A percentile compares a stretch with the other conserved stretches of the same genome.
Evolutionary conservation across 1,139 yeast genomes (phyloP).

Genomic region (Meyerozyma guilliermondii): DNA sequence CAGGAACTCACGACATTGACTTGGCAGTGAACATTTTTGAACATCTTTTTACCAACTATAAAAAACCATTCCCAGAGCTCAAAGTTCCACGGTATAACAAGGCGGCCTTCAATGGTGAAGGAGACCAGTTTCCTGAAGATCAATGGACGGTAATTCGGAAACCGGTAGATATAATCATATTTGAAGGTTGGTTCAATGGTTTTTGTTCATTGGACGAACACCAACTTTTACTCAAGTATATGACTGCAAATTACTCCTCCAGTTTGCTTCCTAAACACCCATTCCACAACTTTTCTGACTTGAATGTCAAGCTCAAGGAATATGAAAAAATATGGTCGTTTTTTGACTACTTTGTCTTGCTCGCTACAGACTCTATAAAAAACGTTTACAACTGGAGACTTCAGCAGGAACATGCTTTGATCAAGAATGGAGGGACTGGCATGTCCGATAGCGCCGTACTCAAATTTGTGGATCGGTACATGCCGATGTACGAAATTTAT

Average conservation of each 20-base stretch:
- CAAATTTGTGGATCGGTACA: conserved; percentile 71
- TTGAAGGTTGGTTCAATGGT: conserved; percentile 97
- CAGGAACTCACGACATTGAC: conserved; percentile 84
- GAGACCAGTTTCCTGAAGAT: conserved; percentile 54
- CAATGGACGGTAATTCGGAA: conserved; percentile 33
- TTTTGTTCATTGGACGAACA: conserved; percentile 40
- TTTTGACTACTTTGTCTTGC: conserved; percentile 58
- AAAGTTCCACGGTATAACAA: conserved; percentile 75
- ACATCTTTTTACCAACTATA: conserved; percentile 11
- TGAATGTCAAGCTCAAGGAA: conserved; percentile 45
- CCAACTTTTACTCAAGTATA: conserved; percentile 18
- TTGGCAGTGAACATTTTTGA: conserved; percentile 26
- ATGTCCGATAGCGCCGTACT: conserved; percentile 72
- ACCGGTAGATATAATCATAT: conserved; percentile 58
- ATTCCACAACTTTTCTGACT: conserved; percentile 26
- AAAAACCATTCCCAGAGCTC: conserved; percentile 18
- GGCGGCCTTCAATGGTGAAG: conserved; percentile 65
- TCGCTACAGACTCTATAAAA: conserved; percentile 52
- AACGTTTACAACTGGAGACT: conserved; percentile 79
- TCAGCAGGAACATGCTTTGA: conserved; percentile 76
- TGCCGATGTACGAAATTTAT: conserved; percentile 79
- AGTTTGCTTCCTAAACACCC: conserved; percentile 19
- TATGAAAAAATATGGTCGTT: conserved; percentile 56
- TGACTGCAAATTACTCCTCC: conserved; percentile 14
- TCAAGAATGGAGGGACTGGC: conserved; percentile 54